A percentile compares a stretch with the other conserved stretches of the same genome.
Conservation (phyloP, 345 rosid species). For the Eutrema japonicum region DNA sequence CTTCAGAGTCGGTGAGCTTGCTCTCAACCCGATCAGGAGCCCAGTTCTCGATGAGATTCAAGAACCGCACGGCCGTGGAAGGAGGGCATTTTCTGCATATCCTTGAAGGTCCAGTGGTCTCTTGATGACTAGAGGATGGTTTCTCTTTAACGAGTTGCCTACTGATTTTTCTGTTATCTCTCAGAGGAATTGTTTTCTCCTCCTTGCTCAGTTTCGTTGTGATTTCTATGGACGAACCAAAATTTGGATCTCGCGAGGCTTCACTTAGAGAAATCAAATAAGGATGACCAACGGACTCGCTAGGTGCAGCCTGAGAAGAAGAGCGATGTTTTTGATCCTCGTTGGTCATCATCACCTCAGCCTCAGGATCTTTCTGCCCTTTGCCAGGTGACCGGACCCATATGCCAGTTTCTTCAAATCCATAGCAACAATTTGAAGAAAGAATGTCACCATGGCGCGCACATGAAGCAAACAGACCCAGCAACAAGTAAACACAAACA, state of each 20-base stretch:
- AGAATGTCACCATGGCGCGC: conserved; percentile 43
- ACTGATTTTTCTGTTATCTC: background rate
- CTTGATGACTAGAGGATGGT: conserved; percentile 7
- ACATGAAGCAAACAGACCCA: conserved; percentile 56
- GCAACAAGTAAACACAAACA: conserved; percentile 51
- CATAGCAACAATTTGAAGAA: conserved; percentile 53
- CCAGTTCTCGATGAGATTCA: conserved; percentile 54
- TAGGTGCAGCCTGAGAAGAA: conserved; percentile 32
- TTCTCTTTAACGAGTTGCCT: background rate
- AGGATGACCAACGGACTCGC: conserved; percentile 36
- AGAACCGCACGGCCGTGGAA: conserved; percentile 27
- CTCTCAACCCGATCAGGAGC: conserved; percentile 39
- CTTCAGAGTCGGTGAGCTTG: conserved; percentile 36
- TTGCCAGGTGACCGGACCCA: conserved; percentile 56
- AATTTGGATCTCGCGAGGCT: background rate
- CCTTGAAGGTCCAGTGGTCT: background rate
- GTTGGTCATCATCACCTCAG: conserved; percentile 47
- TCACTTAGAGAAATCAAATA: conserved; percentile 28
- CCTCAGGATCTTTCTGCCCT: conserved; percentile 52
- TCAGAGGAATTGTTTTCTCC: conserved; percentile 1
- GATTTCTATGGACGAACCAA: conserved; percentile 1
- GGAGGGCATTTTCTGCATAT: conserved; percentile 42
- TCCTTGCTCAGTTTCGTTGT: conserved; percentile 13
- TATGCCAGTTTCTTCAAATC: conserved; percentile 60
- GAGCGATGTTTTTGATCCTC: conserved; percentile 44